Conservation (phyloP, 495 filamentous ascomycete genomes). For the Hyphodiscus hymeniophilus region DNA sequence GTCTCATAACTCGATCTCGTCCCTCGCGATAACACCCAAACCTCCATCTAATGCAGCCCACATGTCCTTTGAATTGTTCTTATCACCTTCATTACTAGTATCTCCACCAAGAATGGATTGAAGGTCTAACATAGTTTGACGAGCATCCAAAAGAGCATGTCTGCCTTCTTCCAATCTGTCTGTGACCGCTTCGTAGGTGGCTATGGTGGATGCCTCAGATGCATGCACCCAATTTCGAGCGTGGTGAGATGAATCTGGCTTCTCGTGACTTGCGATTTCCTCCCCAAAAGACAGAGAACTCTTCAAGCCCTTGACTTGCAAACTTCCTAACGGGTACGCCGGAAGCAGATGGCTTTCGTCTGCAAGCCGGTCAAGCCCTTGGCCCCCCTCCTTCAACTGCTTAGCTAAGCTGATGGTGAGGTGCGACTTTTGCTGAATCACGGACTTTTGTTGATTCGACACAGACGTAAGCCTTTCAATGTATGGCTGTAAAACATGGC, state of each 20-base stretch:
- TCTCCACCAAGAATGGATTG: conserved; percentile 11
- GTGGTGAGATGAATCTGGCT: conserved; percentile 27
- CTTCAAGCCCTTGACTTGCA: conserved; percentile 1
- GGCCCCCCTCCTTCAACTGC: conserved; percentile 49
- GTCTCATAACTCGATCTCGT: conserved; percentile 4
- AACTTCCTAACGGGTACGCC: conserved; percentile 36
- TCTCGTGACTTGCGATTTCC: conserved; percentile 18
- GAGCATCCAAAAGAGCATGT: conserved; percentile 4
- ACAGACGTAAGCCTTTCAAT: conserved; percentile 45
- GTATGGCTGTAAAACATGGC: conserved; percentile 34
- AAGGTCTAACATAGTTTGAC: conserved; percentile 10
- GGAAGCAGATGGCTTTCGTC: conserved; percentile 66
- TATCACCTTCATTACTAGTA: not conserved
- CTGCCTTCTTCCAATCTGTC: conserved; percentile 21
- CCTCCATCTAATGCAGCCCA: conserved; percentile 19
- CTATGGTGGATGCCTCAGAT: conserved; percentile 31
- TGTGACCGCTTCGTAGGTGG: conserved; percentile 28
- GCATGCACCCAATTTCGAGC: conserved; percentile 43
- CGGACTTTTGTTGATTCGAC: conserved; percentile 51
- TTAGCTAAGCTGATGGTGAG: conserved; percentile 47
- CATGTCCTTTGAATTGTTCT: conserved; percentile 5
- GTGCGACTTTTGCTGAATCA: conserved; percentile 58
- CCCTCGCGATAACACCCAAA: conserved; percentile 15
- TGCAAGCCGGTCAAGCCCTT: conserved; percentile 48
- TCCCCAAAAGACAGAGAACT: conserved; percentile 11